Conservation (phyloP, 2,329 filamentous ascomycete genomes). For the Penicillium corylophilum region DNA sequence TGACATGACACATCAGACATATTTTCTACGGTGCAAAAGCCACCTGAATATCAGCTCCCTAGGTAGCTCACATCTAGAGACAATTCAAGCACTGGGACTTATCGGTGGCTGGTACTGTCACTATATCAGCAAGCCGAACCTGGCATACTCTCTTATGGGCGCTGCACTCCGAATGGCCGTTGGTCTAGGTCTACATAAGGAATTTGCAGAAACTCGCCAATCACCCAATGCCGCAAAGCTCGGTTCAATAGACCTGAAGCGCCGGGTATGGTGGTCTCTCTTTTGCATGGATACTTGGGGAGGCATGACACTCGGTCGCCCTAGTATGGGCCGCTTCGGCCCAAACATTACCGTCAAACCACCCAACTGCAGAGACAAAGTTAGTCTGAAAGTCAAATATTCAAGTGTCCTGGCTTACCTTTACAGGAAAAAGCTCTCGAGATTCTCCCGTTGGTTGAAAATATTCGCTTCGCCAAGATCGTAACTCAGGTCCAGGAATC, state of each 20-base stretch:
- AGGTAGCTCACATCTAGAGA: conserved; percentile 70
- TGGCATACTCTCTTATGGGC: conserved; percentile 71
- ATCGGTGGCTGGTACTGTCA: conserved; percentile 76
- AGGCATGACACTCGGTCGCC: conserved; percentile 67
- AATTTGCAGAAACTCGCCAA: conserved; percentile 51
- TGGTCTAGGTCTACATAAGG: conserved; percentile 68
- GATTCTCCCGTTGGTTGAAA: conserved; percentile 70
- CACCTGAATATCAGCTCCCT: conserved; percentile 67
- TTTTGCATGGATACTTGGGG: conserved; percentile 75
- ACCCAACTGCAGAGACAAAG: conserved; percentile 53
- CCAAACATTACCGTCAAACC: conserved; percentile 66
- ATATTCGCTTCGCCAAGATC: conserved; percentile 76
- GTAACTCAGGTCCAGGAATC: conserved; percentile 75
- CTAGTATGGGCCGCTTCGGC: conserved; percentile 67
- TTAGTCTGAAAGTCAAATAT: conserved; percentile 32
- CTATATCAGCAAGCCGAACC: conserved; percentile 74
- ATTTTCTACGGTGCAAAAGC: conserved; percentile 67
- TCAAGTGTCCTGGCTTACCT: conserved; percentile 18
- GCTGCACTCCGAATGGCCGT: conserved; percentile 73
- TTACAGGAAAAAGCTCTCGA: conserved; percentile 58
- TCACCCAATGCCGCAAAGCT: conserved; percentile 47
- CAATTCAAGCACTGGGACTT: conserved; percentile 67
- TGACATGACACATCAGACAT: conserved; percentile 67
- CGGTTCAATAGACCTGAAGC: conserved; percentile 59
- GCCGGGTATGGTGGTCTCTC: conserved; percentile 72